These are phyloP conservation scores for Camellia japonica DNA, from an alignment of 148 eudicot species.

Conservation along the genomic window DNA sequence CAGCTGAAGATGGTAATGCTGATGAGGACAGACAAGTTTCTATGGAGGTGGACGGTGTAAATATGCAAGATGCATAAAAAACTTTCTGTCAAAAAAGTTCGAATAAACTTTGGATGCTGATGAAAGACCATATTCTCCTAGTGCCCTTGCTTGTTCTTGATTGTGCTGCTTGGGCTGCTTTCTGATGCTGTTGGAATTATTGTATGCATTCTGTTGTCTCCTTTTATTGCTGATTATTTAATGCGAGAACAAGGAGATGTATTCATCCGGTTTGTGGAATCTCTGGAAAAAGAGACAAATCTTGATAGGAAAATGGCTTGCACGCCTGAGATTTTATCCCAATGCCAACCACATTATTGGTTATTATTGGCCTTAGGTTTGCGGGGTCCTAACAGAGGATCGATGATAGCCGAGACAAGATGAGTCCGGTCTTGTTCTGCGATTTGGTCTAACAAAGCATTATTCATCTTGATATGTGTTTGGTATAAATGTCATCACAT, in stretches of 20 bases:
- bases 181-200: neutral
- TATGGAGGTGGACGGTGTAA: neutral
- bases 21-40: neutral
- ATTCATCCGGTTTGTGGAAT: neutral
- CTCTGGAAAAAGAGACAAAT: neutral
- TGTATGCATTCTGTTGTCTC: neutral
- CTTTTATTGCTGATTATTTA: neutral
- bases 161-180: neutral
- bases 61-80: neutral
- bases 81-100: neutral
- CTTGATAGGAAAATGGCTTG: no score
- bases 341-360: no score
- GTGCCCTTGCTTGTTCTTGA: neutral
- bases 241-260: neutral
- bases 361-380: no score
- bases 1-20: constrained; percentile 3
- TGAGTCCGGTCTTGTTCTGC: no score
- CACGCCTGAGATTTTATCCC: no score
- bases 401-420: no score
- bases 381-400: no score
- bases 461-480: neutral
- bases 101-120: neutral
- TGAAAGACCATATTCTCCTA: neutral
- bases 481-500: neutral
- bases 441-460: no score